phyloP scores from a whole-genome alignment of 1,139 yeast species.

The Suhomyces kunorum region DNA sequence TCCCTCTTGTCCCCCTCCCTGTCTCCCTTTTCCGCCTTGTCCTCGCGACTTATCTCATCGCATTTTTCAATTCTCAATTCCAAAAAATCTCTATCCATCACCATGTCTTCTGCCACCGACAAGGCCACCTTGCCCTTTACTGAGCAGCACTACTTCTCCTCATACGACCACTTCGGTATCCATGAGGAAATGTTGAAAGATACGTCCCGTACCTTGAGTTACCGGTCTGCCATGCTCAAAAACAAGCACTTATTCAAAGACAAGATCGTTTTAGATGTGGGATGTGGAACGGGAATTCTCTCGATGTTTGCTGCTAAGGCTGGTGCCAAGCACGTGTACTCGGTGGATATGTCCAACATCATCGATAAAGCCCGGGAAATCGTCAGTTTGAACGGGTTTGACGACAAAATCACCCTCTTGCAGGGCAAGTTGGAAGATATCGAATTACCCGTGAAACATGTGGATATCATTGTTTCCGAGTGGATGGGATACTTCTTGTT shows the following conservation, averaged over 20 bases:
- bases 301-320: constrained; percentile 99
- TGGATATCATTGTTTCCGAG: constrained; percentile 94
- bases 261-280: constrained; percentile 96
- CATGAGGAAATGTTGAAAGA: constrained; percentile 99
- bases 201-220: constrained; percentile 86
- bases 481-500: constrained; percentile 99
- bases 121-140: constrained; percentile 55
- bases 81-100: constrained; percentile 1
- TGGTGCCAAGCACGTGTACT: constrained; percentile 95
- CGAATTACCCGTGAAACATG: constrained; percentile 70
- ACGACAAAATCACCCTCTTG: constrained; percentile 82
- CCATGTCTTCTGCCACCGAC: constrained; percentile 46
- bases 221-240: constrained; percentile 89
- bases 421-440: constrained; percentile 97
- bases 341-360: constrained; percentile 96
- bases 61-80: constrained; percentile 10
- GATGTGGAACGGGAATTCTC: constrained; percentile 96
- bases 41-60: constrained; percentile 10
- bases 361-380: constrained; percentile 92
- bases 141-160: constrained; percentile 91
- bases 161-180: constrained; percentile 96
- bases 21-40: not conserved
- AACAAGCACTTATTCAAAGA: constrained; percentile 88
- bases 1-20: not conserved
- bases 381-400: constrained; percentile 78